These are phyloP conservation scores for Rosa chinensis DNA, from an alignment of 306 rosid genomes.

Conservation along the genomic window DNA sequence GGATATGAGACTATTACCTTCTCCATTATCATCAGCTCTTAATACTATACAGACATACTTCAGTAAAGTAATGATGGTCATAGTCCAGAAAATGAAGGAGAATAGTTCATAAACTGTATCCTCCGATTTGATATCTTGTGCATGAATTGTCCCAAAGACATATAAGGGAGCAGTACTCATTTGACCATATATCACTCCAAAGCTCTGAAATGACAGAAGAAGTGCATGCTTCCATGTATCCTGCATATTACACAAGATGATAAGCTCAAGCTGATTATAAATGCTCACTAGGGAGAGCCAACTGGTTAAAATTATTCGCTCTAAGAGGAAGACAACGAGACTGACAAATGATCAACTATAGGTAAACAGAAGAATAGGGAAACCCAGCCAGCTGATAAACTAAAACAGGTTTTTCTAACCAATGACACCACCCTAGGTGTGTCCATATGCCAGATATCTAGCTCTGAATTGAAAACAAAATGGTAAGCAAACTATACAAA, in stretches of 20 bases:
- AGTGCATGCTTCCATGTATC: constrained; percentile 63
- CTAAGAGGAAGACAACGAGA: background rate
- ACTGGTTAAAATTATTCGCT: background rate
- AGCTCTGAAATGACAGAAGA: constrained; percentile 70
- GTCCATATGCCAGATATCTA: background rate
- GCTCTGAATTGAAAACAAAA: background rate
- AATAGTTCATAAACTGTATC: constrained; percentile 58
- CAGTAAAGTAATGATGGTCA: constrained; percentile 54
- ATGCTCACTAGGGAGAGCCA: background rate
- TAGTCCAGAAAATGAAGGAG: constrained; percentile 80
- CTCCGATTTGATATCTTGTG: constrained; percentile 32
- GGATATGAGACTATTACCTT: constrained; percentile 41
- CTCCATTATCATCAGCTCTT: constrained; percentile 68
- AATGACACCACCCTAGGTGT: background rate
- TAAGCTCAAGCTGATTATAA: background rate
- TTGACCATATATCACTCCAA: constrained; percentile 82
- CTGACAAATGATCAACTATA: background rate
- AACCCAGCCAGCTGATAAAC: background rate
- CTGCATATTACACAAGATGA: constrained; percentile 28
- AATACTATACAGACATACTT: constrained; percentile 69
- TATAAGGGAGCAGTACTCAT: constrained; percentile 75
- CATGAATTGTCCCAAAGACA: constrained; percentile 59
- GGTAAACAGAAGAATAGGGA: background rate
- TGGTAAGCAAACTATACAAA: background rate
- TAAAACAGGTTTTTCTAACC: background rate